Base-by-base conservation (phyloP, 139 green algal genomes). In the Nannochloris sp. region DNA sequence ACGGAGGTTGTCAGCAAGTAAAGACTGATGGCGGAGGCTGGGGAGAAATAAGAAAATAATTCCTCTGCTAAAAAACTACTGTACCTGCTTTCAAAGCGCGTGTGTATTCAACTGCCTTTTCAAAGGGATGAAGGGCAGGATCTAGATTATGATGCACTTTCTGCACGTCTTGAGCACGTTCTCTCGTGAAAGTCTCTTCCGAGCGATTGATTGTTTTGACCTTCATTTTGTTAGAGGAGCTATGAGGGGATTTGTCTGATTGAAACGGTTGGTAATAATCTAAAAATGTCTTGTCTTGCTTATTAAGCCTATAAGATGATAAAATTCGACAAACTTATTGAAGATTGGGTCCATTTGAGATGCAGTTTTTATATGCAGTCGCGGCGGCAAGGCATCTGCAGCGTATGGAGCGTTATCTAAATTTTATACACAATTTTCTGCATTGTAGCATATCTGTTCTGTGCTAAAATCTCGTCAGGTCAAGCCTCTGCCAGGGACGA, bases 101-200 rank as follows among this genome's bases (percentile, higher is more conserved):
- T 1, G 82, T 96, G 72, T 96, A 97, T 74, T 99, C 93, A 10
- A 90, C 75, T 6, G 93, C 93, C 45, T 85, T 85, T 63, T 98
- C 89, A 69, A 96, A 88, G 8, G 87, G 88, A 66, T 95, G 89
- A 51, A 95, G 70, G 2, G 56, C 66, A 4, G 93, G 91, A 72
- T 98, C 90, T 19, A 95, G 82, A 81, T 98, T 99, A 15, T 89
- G 81, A 45, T 93, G 84, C 27, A 99, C 86, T 39, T 89, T 90
- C 14, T 75, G 65, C 34, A 96, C 48, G 54, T 98, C 92, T 34
- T 87, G 69, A 6, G 56, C 64, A 1, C 92, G 70, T 70, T 96
- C 88, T 0, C 83, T 71, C 0, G 92, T 96, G 45, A 66, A 89
- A 4, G 85, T 78, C 60, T 91, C 84, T 62, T 96, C 90, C 19